A percentile compares a stretch with the other conserved stretches of the same genome.
These are phyloP conservation scores for Phialophora macrospora DNA, from an alignment of 2,329 filamentous ascomycete genomes.

Conservation along the genomic window DNA sequence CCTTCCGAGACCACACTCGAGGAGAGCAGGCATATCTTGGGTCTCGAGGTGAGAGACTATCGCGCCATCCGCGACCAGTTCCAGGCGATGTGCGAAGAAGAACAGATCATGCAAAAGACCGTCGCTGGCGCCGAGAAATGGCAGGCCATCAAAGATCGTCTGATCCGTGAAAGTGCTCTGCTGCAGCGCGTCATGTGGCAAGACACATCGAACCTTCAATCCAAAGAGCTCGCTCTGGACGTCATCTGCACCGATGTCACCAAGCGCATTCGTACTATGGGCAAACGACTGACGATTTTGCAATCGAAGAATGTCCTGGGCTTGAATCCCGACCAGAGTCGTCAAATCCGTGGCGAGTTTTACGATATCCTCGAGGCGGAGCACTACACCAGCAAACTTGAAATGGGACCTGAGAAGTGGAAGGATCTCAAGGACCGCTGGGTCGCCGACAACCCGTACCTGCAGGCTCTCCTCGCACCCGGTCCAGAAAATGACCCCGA, in stretches of 20 bases:
- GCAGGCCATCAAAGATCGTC: constrained; percentile 70
- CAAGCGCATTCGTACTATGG: constrained; percentile 72
- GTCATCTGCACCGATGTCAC: constrained; percentile 81
- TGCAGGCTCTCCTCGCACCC: constrained; percentile 60
- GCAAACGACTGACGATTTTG: constrained; percentile 70
- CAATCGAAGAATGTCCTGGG: constrained; percentile 75
- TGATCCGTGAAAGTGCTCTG: constrained; percentile 68
- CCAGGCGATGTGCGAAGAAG: constrained; percentile 69
- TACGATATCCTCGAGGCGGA: constrained; percentile 68
- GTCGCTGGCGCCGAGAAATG: constrained; percentile 73
- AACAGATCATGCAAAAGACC: constrained; percentile 75
- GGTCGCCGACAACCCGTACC: constrained; percentile 62
- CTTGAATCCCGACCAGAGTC: constrained; percentile 70
- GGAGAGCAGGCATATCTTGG: constrained; percentile 73
- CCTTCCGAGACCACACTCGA: constrained; percentile 82
- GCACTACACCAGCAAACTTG: constrained; percentile 73
- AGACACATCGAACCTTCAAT: constrained; percentile 62
- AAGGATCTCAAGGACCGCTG: constrained; percentile 70
- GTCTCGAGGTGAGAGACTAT: constrained; percentile 68
- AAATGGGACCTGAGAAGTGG: constrained; percentile 74
- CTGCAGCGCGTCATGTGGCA: constrained; percentile 66
- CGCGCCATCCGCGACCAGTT: constrained; percentile 69
- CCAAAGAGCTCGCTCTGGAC: constrained; percentile 72
- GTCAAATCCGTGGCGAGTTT: constrained; percentile 69
- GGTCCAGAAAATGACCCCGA: constrained; percentile 57